phyloP scores from a whole-genome alignment of 1,284 basidiomycete genomes.

The Agaricales sp. region DNA sequence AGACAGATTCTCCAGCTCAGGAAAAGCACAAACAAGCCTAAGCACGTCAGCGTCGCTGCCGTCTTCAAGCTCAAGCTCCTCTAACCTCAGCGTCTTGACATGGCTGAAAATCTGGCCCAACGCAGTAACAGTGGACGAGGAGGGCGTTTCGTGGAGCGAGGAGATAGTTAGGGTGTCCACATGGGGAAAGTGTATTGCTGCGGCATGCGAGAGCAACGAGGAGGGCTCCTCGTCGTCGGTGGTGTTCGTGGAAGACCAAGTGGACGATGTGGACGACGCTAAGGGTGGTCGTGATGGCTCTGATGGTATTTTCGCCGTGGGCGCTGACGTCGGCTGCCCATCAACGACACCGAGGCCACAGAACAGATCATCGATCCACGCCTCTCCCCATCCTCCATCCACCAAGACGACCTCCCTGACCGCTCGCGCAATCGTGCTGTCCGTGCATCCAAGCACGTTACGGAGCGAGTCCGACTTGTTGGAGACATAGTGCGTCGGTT shows the following conservation, averaged over 20 bases:
- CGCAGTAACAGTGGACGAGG: not conserved
- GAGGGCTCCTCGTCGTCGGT: not conserved
- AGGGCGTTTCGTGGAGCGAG: not conserved
- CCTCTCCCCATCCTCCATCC: not conserved
- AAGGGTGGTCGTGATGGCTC: not conserved
- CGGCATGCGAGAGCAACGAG: not conserved
- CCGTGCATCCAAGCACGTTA: too few species aligned
- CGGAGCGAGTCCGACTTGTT: not conserved
- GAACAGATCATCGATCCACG: not conserved
- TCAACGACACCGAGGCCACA: too few species aligned
- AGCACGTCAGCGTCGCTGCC: not conserved
- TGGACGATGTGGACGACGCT: not conserved
- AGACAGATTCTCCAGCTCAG: not conserved
- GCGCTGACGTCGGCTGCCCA: too few species aligned
- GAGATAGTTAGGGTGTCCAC: not conserved
- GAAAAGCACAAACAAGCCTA: not conserved
- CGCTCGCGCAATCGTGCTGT: not conserved
- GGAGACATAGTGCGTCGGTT: not conserved
- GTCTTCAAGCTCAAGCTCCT: not conserved
- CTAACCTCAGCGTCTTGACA: not conserved
- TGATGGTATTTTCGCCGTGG: too few species aligned
- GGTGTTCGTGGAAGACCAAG: not conserved
- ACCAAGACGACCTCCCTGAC: not conserved
- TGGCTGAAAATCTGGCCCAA: not conserved
- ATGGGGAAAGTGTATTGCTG: not conserved